A percentile compares a stretch with the other conserved stretches of the same genome.
phyloP scores from a whole-genome alignment of 2,329 filamentous ascomycete species.

The Aspergillus hortae region DNA sequence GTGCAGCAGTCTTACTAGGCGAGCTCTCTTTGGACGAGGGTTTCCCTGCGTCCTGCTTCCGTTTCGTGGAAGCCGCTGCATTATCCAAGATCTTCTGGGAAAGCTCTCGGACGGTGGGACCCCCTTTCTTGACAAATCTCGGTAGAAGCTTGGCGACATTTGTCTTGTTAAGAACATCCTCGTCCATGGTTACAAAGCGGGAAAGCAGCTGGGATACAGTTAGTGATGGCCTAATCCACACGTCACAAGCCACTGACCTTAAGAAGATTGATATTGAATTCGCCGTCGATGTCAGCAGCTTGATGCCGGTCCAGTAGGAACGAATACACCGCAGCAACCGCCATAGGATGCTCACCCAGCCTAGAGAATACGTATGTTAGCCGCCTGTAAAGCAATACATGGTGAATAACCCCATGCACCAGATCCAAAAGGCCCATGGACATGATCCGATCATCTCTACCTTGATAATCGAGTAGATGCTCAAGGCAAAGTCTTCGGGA shows the following conservation, averaged over 20 bases:
- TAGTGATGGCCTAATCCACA: constrained; percentile 14
- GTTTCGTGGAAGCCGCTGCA: constrained; percentile 42
- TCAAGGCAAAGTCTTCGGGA: background rate
- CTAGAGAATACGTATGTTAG: constrained; percentile 33
- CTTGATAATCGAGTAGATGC: background rate
- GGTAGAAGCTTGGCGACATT: constrained; percentile 58
- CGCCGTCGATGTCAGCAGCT: constrained; percentile 45
- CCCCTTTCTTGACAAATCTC: constrained; percentile 57
- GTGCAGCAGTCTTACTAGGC: constrained; percentile 19
- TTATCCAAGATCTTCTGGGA: constrained; percentile 54
- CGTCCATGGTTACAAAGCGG: constrained; percentile 55
- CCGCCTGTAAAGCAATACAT: constrained; percentile 9
- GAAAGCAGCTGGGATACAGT: constrained; percentile 47
- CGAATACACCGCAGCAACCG: constrained; percentile 45
- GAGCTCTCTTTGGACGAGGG: constrained; percentile 35
- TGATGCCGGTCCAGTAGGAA: constrained; percentile 49
- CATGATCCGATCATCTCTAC: background rate
- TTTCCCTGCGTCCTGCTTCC: constrained; percentile 38
- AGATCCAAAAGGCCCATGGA: background rate
- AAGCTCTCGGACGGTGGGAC: constrained; percentile 53
- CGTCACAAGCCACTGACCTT: constrained; percentile 34
- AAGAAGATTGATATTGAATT: constrained; percentile 42
- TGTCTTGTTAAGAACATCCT: constrained; percentile 56
- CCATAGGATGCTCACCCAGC: constrained; percentile 48
- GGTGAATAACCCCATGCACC: background rate